Evolutionary conservation across 129 eudicot species (phyloP), one percentile per base, ranked within the genome.

Genomic region (Pseudognaphalium luteoalbum): DNA sequence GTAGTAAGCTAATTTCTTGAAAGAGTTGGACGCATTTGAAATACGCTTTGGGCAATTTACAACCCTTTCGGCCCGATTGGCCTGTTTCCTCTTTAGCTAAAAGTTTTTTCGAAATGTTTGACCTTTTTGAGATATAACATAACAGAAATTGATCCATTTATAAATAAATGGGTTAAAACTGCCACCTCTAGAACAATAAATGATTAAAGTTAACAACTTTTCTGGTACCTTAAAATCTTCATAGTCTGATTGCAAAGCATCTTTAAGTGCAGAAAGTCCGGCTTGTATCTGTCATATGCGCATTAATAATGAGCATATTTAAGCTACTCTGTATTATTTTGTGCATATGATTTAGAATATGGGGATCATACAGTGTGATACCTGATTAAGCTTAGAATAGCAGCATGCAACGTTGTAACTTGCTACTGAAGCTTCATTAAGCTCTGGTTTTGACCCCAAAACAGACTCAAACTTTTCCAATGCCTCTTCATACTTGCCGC

Each of bases 371-470:
- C 32, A 16, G 20, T 61, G 35, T 33, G 37, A 62, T 82, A 93
- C 97, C 97, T 91, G 97, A 78, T 94, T 74, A 58, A 94, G 96
- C 88, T 94, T 94, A 4, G 99, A 83, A 80, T 94, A 94, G 77
- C 99, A 94, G 84, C 99, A 94, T 4, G 99, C 97, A 44, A 94
- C 99, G 60, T 94, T 94, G 88, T 94, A 94, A 80, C 92, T 94
- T 37, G 99, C 97, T 65, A 94, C 85, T 9, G 97, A 84, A 82
- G 96, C 86, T 85, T 94, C 99, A 61, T 87, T 60, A 51, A 65
- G 29, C 58, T 84, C 89, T 5, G 97, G 99, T 80, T 83, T 87
- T 79, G 96, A 92, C 70, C 97, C 97, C 67, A 92, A 76, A 21
- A 89, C 97, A 2, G 97, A 92, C 86, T 92, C 98, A 35, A 92